phyloP scores from a whole-genome alignment of 2,329 filamentous ascomycete species.

The Fusarium burgessii region DNA sequence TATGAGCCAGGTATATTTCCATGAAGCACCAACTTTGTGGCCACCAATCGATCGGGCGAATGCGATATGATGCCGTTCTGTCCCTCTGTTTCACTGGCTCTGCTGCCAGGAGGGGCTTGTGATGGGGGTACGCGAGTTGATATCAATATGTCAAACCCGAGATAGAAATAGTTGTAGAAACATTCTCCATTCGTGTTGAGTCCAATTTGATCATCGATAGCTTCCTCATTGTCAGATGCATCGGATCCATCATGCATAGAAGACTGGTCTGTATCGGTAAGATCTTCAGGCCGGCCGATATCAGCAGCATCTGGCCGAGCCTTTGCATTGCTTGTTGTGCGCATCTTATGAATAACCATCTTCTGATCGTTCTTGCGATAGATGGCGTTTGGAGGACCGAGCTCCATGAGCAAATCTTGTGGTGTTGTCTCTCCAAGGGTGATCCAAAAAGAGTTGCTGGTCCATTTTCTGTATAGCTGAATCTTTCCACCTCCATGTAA shows the following conservation, averaged over 20 bases:
- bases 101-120: conserved; percentile 63
- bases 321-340: conserved; percentile 64
- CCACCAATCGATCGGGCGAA: conserved; percentile 76
- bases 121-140: conserved; percentile 78
- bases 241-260: conserved; percentile 78
- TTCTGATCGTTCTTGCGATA: conserved; percentile 92
- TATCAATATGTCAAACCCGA: conserved; percentile 94
- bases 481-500: conserved; percentile 83
- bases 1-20: conserved; percentile 96
- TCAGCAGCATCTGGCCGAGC: conserved; percentile 59
- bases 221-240: conserved; percentile 71
- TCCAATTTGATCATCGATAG: conserved; percentile 66
- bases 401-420: conserved; percentile 89
- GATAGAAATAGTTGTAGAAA: conserved; percentile 98
- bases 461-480: conserved; percentile 80
- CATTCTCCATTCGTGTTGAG: conserved; percentile 75
- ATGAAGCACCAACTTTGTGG: conserved; percentile 92
- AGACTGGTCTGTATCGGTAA: conserved; percentile 80
- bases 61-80: conserved; percentile 55
- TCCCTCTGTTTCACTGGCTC: conserved; percentile 36
- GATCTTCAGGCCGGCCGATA: conserved; percentile 64
- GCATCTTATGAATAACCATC: conserved; percentile 83
- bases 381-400: conserved; percentile 93
- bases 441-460: conserved; percentile 75
- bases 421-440: conserved; percentile 87